A percentile compares a stretch with the other conserved stretches of the same genome.
These are phyloP conservation scores for Pseudozyma thailandica DNA, from an alignment of 1,284 basidiomycete species.

Conservation along the genomic window DNA sequence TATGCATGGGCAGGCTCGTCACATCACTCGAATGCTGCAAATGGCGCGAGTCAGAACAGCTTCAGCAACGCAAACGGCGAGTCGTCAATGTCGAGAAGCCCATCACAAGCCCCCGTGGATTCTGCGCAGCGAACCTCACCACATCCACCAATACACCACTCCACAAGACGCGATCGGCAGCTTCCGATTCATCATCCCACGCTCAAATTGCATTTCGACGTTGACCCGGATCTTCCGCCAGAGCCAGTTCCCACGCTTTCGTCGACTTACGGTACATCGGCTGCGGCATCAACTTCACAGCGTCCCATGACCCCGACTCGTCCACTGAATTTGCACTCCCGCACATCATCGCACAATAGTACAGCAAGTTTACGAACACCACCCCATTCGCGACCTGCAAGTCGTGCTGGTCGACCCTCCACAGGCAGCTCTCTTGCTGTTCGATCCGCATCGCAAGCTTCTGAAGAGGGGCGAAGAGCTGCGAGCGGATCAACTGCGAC, in stretches of 20 bases:
- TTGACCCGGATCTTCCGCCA: slow-evolving; percentile 41
- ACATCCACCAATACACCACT: slow-evolving; percentile 10
- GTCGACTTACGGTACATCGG: slow-evolving; percentile 1
- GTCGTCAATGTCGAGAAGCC: slow-evolving; percentile 2
- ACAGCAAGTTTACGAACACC: slow-evolving; percentile 29
- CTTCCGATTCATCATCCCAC: slow-evolving; percentile 61
- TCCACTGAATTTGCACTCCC: slow-evolving; percentile 21
- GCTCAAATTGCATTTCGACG: slow-evolving; percentile 58
- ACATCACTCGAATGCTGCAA: slow-evolving; percentile 3
- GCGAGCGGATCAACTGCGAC: neutral
- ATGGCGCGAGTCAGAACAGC: slow-evolving; percentile 13
- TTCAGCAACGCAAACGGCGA: slow-evolving; percentile 2
- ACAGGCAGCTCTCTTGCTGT: slow-evolving; percentile 10
- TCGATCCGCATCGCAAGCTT: slow-evolving; percentile 15
- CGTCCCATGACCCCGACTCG: slow-evolving; percentile 32
- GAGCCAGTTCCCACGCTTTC: slow-evolving; percentile 9
- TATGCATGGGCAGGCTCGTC: slow-evolving; percentile 33
- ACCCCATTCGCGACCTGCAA: slow-evolving; percentile 33
- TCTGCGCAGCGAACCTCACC: slow-evolving; percentile 4
- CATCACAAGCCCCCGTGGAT: slow-evolving; percentile 1
- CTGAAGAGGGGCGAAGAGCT: slow-evolving; percentile 8
- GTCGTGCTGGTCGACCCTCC: slow-evolving; percentile 27
- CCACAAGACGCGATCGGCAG: slow-evolving; percentile 20
- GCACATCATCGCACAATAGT: slow-evolving; percentile 26
- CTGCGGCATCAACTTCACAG: slow-evolving; percentile 6